A percentile compares a stretch with the other conserved stretches of the same genome.
Evolutionary conservation across 2,329 filamentous ascomycete species (phyloP).

Genomic region (Rachicladosporium sp.): DNA sequence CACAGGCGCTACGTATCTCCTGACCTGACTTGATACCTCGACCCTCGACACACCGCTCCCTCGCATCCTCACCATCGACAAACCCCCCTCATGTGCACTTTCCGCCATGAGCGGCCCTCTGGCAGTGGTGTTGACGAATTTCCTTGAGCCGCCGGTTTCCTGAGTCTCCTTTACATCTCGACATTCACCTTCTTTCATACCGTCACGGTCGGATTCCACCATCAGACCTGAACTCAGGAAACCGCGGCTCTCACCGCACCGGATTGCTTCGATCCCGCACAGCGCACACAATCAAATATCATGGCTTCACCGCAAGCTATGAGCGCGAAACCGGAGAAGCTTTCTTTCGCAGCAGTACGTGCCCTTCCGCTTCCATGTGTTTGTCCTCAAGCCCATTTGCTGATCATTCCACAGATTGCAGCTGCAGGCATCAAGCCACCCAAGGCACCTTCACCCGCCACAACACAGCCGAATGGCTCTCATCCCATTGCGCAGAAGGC

Average conservation of each 20-base stretch:
- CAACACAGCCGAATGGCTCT: too few species aligned
- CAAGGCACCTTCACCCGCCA: slow-evolving; percentile 5
- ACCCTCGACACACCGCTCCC: slow-evolving; percentile 1
- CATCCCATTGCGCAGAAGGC: too few species aligned
- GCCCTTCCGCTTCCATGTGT: not conserved
- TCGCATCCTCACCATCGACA: slow-evolving; percentile 2
- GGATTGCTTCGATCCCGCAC: slow-evolving; percentile 1
- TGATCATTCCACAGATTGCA: slow-evolving; percentile 15
- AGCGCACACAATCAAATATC: slow-evolving; percentile 10
- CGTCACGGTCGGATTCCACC: too few species aligned
- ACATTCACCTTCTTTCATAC: slow-evolving; percentile 11
- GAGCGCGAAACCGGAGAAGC: slow-evolving; percentile 19
- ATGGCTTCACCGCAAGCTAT: slow-evolving; percentile 21
- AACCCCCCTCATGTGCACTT: slow-evolving; percentile 28
- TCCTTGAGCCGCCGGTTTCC: slow-evolving; percentile 40
- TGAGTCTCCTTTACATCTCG: slow-evolving; percentile 22
- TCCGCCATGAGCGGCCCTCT: slow-evolving; percentile 38
- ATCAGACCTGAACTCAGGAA: slow-evolving; percentile 20
- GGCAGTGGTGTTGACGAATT: slow-evolving; percentile 33
- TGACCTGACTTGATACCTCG: slow-evolving; percentile 1
- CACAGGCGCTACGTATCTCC: slow-evolving; percentile 3
- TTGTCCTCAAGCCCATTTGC: not conserved
- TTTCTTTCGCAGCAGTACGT: slow-evolving; percentile 27
- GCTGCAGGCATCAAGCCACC: slow-evolving; percentile 19
- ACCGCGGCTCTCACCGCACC: slow-evolving; percentile 21